phyloP scores from a whole-genome alignment of 2,329 filamentous ascomycete species.

The Pyrenophora seminiperda region DNA sequence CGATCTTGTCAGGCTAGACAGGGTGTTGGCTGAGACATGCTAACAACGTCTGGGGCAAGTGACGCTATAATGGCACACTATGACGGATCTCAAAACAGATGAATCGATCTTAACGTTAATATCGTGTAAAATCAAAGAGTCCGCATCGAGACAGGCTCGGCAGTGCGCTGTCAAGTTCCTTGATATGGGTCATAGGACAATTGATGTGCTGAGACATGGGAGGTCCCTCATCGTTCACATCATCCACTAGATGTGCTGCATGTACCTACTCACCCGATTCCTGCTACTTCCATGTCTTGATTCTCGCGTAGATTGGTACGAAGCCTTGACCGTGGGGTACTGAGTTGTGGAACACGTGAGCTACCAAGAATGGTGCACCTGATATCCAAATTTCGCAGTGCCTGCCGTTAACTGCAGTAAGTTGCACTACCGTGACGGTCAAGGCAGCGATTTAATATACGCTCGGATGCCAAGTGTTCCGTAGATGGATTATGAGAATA shows the following conservation, averaged over 20 bases:
- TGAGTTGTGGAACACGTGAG: constrained; percentile 4
- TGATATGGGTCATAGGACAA: background rate
- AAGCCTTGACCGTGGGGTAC: constrained; percentile 4
- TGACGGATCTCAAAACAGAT: constrained; percentile 1
- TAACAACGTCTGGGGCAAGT: constrained; percentile 13
- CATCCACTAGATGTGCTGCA: background rate
- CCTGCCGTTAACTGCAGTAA: background rate
- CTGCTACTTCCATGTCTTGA: background rate
- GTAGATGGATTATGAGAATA: no score
- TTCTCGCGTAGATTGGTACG: background rate
- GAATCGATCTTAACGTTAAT: background rate
- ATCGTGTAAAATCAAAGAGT: background rate
- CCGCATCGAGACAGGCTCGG: background rate
- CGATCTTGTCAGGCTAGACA: constrained; percentile 2
- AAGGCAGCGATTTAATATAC: no score
- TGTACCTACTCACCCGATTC: background rate
- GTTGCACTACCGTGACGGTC: background rate
- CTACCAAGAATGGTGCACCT: constrained; percentile 5
- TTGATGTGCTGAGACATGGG: background rate
- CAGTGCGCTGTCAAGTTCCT: background rate
- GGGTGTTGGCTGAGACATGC: constrained; percentile 22
- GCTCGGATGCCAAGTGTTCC: no score
- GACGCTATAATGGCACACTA: constrained; percentile 1
- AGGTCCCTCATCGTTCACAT: background rate
- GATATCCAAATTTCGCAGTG: constrained; percentile 4